Evolutionary conservation across 2,329 filamentous ascomycete species (phyloP).

Genomic region (Cadophora malorum): DNA sequence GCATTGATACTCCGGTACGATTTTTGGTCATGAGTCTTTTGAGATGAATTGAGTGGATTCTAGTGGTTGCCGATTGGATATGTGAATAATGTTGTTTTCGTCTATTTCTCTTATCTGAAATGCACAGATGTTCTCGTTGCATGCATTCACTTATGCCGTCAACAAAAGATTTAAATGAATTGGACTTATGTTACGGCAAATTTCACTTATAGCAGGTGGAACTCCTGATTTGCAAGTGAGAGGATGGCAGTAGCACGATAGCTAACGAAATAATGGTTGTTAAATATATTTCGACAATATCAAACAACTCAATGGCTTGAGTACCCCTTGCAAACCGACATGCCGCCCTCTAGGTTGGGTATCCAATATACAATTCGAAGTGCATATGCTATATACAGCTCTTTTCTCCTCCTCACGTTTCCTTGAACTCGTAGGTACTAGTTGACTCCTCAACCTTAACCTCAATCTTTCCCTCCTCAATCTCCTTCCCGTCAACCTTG

Average conservation of each 20-base stretch:
- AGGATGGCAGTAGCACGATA: neutral
- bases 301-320: neutral
- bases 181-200: too few species aligned
- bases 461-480: conserved; percentile 85
- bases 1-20: neutral
- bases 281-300: neutral
- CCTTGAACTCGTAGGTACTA: conserved; percentile 76
- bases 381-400: neutral
- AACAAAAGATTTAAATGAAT: too few species aligned
- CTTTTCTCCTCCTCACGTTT: conserved; percentile 60
- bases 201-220: neutral
- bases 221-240: neutral
- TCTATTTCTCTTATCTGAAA: too few species aligned
- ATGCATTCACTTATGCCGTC: too few species aligned
- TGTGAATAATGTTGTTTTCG: too few species aligned
- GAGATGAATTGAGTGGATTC: neutral
- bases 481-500: conserved; percentile 78
- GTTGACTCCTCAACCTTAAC: conserved; percentile 82
- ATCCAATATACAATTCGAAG: conserved; percentile 26
- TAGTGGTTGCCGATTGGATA: too few species aligned
- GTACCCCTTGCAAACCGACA: neutral
- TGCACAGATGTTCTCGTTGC: too few species aligned
- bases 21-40: conserved; percentile 9
- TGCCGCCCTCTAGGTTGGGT: conserved; percentile 15
- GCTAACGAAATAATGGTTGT: neutral